A percentile compares a stretch with the other conserved stretches of the same genome.
Conservation (phyloP, 1,284 basidiomycete genomes). For the Cronartium ribicola region DNA sequence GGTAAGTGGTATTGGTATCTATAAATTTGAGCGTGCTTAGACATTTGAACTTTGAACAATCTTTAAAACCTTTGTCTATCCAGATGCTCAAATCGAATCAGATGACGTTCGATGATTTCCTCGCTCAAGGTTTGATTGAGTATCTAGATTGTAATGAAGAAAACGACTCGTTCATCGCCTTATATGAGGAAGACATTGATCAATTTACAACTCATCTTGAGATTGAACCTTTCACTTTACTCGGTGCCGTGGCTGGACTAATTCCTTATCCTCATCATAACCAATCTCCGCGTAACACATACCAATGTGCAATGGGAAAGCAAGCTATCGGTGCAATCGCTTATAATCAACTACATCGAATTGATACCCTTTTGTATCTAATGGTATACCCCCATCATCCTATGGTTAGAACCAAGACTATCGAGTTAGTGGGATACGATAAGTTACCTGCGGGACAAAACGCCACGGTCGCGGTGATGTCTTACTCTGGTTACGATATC, state of each 20-base stretch:
- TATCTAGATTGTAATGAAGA: constrained; percentile 99
- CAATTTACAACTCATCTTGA: constrained; percentile 86
- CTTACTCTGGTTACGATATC: constrained; percentile 98
- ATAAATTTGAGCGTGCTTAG: background rate
- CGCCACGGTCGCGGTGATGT: constrained; percentile 98
- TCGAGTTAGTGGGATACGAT: constrained; percentile 95
- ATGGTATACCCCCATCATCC: constrained; percentile 99
- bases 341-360: constrained; percentile 95
- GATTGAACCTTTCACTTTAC: constrained; percentile 96
- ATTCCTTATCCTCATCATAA: constrained; percentile 99
- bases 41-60: background rate
- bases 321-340: constrained; percentile 99
- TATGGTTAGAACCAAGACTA: constrained; percentile 98
- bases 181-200: constrained; percentile 85
- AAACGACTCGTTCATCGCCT: constrained; percentile 93
- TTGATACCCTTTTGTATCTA: constrained; percentile 96
- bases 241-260: constrained; percentile 94
- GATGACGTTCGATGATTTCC: constrained; percentile 89
- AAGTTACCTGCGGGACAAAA: constrained; percentile 96
- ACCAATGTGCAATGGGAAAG: constrained; percentile 99
- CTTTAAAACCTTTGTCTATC: background rate
- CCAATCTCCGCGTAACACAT: constrained; percentile 97
- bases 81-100: constrained; percentile 74
- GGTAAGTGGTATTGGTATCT: constrained; percentile 55
- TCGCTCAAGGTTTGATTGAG: constrained; percentile 91